These are phyloP conservation scores for Aspergillus sp. DNA, from an alignment of 2,329 filamentous ascomycete genomes.

Conservation along the genomic window DNA sequence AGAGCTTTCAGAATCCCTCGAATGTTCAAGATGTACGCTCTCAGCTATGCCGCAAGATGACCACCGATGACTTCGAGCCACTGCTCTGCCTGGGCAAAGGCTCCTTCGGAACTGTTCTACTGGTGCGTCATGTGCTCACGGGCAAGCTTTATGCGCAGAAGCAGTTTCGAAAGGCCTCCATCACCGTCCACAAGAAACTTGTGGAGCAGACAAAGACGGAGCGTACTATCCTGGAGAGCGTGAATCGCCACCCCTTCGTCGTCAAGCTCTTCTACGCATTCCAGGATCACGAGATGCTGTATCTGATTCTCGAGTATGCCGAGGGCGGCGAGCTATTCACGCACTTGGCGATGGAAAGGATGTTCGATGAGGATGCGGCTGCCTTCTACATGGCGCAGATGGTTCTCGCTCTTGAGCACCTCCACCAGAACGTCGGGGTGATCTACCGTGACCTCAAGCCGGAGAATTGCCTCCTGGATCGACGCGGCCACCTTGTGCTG, in stretches of 20 bases:
- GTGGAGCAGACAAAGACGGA: slow-evolving; percentile 98
- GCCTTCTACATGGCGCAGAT: slow-evolving; percentile 99
- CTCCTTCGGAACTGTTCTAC: slow-evolving; percentile 88
- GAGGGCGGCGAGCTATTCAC: slow-evolving; percentile 96
- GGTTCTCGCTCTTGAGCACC: slow-evolving; percentile 87
- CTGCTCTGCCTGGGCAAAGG: slow-evolving; percentile 93
- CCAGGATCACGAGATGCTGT: slow-evolving; percentile 96
- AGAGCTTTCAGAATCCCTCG: slow-evolving; percentile 38
- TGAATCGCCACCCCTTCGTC: slow-evolving; percentile 95
- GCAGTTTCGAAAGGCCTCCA: slow-evolving; percentile 94
- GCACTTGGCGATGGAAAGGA: slow-evolving; percentile 89
- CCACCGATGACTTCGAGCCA: slow-evolving; percentile 83
- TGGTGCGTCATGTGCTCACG: slow-evolving; percentile 86
- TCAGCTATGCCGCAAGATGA: slow-evolving; percentile 74
- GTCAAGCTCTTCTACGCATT: slow-evolving; percentile 98
- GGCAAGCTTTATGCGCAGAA: slow-evolving; percentile 95
- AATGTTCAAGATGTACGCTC: slow-evolving; percentile 57
- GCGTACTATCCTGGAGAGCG: slow-evolving; percentile 88
- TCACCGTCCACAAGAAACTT: slow-evolving; percentile 92
- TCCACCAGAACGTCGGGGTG: slow-evolving; percentile 88
- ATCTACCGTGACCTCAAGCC: slow-evolving; percentile 97
- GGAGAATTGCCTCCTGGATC: slow-evolving; percentile 92
- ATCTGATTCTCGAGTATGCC: slow-evolving; percentile 95
- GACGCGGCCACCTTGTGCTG: slow-evolving; percentile 85
- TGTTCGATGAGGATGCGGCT: slow-evolving; percentile 86